Evolutionary conservation across 768 basidiomycete species (phyloP), one percentile per base, ranked within the genome.

Genomic region (Saitozyma sp.): DNA sequence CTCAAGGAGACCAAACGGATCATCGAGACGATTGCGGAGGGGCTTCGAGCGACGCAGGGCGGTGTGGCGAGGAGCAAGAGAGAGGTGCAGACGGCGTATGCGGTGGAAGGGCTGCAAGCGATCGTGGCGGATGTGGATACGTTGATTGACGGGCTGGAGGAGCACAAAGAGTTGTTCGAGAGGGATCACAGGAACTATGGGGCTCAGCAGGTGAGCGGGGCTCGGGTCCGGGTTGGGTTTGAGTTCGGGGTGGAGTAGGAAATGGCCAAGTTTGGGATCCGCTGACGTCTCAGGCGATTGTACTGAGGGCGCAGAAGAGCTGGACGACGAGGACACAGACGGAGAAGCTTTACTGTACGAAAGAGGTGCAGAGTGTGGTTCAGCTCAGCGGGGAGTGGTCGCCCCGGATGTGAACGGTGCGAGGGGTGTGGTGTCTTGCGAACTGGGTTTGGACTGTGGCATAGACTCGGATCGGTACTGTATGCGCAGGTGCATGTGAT

Each of bases 151-250:
- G 93, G 92, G 13, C 80, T 96, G 64, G 91, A 92, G 55, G 90
- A 96, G 74, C 91, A 93, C 70, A 87, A 90, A 9, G 92, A 92
- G 61, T 73, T 90, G 79, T 99, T 99, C 81, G 92, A 90, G 40
- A 88, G 90, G 74, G 92, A 94, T 78, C 90, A 93, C 74, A 84
- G 94, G 59, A 96, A 96, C 80, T 93, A 92, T 79, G 93, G 92
- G 58, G 94, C 96, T 60, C 96, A 99, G 78, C 96, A 96, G 87
- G 92, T 92, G 66, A 65, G 68, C 58, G 41, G 6, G 20, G 9
- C 11, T n/a, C 6, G 11, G 11, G 6, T 10, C 3, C 16, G 13
- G 39, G 58, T 39, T 8, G 6, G n/a, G 7, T 52, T 48, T 45
- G 45, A 39, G 61, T 43, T 4, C 4, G 8, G 20, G 9, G 11